phyloP scores from a whole-genome alignment of 2,329 filamentous ascomycete species.

The Talaromyces sp. region DNA sequence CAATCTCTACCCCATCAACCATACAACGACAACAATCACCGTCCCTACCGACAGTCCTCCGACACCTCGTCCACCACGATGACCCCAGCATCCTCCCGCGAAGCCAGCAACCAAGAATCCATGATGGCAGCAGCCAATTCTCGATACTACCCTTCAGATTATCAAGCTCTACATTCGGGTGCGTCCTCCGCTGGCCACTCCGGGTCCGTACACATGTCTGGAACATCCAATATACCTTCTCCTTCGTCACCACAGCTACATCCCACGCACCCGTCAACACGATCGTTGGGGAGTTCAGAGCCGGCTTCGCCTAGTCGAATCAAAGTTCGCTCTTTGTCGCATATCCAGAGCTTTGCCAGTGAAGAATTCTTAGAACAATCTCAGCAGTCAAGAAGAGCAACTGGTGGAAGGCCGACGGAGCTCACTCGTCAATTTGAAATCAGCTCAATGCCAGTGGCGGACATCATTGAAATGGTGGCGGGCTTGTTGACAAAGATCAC shows the following conservation, averaged over 20 bases:
- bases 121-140: background rate
- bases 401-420: constrained; percentile 40
- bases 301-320: constrained; percentile 56
- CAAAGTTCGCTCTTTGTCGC: constrained; percentile 79
- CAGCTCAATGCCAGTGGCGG: constrained; percentile 91
- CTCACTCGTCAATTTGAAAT: constrained; percentile 74
- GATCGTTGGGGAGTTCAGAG: constrained; percentile 40
- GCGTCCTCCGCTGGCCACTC: background rate
- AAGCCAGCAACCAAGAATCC: background rate
- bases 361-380: constrained; percentile 63
- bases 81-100: constrained; percentile 6
- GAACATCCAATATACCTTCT: constrained; percentile 21
- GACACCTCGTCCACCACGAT: constrained; percentile 14
- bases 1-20: constrained; percentile 25
- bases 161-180: background rate
- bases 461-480: constrained; percentile 98
- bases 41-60: constrained; percentile 22
- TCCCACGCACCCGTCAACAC: constrained; percentile 42
- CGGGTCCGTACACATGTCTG: constrained; percentile 1
- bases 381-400: constrained; percentile 33
- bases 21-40: constrained; percentile 19
- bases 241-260: constrained; percentile 44
- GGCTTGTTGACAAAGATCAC: constrained; percentile 95
- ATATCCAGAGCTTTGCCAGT: constrained; percentile 82
- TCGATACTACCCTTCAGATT: constrained; percentile 6